phyloP scores from a whole-genome alignment of 441 rosid species.

The Aleurites moluccanus region DNA sequence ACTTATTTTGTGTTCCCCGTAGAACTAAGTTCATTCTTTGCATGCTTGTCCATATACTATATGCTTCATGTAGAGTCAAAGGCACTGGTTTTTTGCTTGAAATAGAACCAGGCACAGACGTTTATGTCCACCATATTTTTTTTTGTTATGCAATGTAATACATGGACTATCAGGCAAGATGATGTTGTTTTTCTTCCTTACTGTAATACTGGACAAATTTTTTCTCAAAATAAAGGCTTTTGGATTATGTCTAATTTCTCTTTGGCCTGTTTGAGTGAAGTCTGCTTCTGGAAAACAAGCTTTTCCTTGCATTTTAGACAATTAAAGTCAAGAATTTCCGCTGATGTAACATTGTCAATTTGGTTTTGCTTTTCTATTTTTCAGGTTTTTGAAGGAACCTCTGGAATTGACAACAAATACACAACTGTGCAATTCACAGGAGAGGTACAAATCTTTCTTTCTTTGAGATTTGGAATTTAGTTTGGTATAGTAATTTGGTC shows the following conservation, averaged over 20 bases:
- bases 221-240: not conserved
- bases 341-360: not conserved
- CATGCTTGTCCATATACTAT: no score
- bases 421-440: constrained; percentile 96
- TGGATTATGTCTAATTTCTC: constrained; percentile 1
- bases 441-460: constrained; percentile 51
- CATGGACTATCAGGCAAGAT: no score
- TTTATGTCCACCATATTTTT: no score
- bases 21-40: no score
- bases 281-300: not conserved
- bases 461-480: not conserved
- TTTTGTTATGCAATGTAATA: no score
- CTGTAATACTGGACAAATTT: not conserved
- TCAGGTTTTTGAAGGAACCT: constrained; percentile 96
- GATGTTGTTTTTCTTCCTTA: not conserved
- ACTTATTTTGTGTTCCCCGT: no score
- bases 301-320: not conserved
- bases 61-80: no score
- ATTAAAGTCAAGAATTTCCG: not conserved
- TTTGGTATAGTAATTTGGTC: not conserved
- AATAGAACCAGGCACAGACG: no score
- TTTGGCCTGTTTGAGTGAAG: not conserved
- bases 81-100: no score
- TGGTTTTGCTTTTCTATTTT: constrained; percentile 10
- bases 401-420: constrained; percentile 93